Evolutionary conservation across 768 basidiomycete genomes (phyloP).

Genomic region (Collybiopsis confluens): DNA sequence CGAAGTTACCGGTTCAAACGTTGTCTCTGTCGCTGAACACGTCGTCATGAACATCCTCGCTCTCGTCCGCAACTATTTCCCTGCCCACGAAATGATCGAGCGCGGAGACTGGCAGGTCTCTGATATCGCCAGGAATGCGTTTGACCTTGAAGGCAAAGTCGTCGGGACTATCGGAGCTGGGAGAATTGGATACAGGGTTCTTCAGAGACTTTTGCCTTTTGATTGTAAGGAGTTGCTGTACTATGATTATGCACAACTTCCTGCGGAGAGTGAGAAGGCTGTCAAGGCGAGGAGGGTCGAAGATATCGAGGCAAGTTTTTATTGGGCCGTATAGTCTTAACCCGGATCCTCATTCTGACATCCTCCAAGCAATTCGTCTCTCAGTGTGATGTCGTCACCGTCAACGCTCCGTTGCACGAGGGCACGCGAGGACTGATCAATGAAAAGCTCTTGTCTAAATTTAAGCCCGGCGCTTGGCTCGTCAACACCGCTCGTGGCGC

Average conservation of each 20-base stretch:
- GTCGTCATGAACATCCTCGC: constrained; percentile 88
- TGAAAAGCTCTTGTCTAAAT: constrained; percentile 75
- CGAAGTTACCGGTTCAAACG: constrained; percentile 87
- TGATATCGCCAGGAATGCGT: constrained; percentile 76
- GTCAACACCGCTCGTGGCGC: constrained; percentile 94
- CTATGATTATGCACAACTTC: constrained; percentile 79
- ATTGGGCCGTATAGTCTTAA: background rate
- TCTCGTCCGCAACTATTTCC: constrained; percentile 86
- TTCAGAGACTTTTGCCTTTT: constrained; percentile 78
- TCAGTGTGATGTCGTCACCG: constrained; percentile 77
- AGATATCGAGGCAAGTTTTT: constrained; percentile 59
- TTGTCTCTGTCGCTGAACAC: constrained; percentile 88
- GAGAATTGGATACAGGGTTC: constrained; percentile 82
- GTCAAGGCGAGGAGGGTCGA: constrained; percentile 72
- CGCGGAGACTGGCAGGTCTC: constrained; percentile 87
- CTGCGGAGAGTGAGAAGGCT: constrained; percentile 31
- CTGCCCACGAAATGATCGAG: constrained; percentile 88
- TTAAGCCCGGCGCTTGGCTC: constrained; percentile 91
- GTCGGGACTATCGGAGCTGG: constrained; percentile 85
- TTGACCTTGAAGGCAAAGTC: constrained; percentile 87
- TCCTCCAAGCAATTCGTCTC: constrained; percentile 37
- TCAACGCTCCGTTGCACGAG: constrained; percentile 88
- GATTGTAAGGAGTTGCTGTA: constrained; percentile 88
- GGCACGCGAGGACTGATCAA: constrained; percentile 78
- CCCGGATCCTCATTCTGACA: background rate